Base-by-base conservation (phyloP, 202 grass and related monocot genomes). In the Schoenoplectus tabernaemontani region DNA sequence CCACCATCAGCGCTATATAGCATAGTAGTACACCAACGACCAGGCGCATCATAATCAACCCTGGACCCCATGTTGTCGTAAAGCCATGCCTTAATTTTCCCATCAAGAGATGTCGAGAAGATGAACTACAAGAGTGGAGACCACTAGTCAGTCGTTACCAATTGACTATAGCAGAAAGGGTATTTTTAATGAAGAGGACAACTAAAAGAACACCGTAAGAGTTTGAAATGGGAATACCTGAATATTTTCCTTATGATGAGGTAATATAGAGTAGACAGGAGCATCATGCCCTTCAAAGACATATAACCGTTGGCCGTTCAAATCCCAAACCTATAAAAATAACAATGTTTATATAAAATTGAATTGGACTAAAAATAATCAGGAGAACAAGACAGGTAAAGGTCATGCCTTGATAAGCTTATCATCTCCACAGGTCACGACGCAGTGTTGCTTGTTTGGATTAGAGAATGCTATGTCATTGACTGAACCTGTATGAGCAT, bases 381-480 rank as follows among this genome's bases (percentile, higher is more conserved):
- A 32, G 64, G 30, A 77, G 15, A 54, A 78, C 47, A 64, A 68
- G 43, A 44, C 50, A 86, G 53, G 73, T 69, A 19, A 6, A 16
- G 80, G 54, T 76, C 81, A 77, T 84, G 88, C 95, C 84, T 90
- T 98, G 82, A 98, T 95, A 48, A 92, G 81, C 82, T 89, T 98
- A 90, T 98, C 95, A 89, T 98, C 95, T 85, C 95, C 95, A 85
- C 95, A 98, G 76, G 91, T 98, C 13, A 95, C 89, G 77, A 98
- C 86, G 62, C 91, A 98, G 61, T 83, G 81, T 85, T 87, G 84
- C 60, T 98, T 92, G 39, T 92, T 89, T 86, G 89, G 91, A 61
- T 84, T 85, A 24, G 91, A 94, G 78, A 98, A 98, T 82, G 95
- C 95, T 84, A 95, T 95, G 83, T 98, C 95, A 90, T 95, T 95